Evolutionary conservation across 169 alveolate genomes (phyloP), one percentile per base, ranked within the genome.

Genomic region (Plasmodium fragile): DNA sequence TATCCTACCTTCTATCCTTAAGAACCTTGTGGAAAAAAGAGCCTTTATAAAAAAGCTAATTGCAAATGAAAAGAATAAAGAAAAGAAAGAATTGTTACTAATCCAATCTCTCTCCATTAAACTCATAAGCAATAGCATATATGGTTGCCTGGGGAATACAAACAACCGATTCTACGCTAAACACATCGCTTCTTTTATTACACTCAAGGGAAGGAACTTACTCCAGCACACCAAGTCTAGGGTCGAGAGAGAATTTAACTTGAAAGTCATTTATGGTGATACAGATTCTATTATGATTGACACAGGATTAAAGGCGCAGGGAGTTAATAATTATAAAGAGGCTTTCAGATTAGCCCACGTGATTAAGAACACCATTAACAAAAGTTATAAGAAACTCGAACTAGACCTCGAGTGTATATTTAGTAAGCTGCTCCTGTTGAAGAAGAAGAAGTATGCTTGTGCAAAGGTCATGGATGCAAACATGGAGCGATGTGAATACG

Each of bases 221-320:
- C 92, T 97, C 36, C 96, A 96, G 77, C 96, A 96, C 49, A 98
- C 99, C 0, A 98, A 98, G 73, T 97, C 96, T 28, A 98, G 98
- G 81, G 99, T 99, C 11, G 99, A 98, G 85, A 96, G 95, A 5
- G 97, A 96, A 55, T 96, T 97, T 30, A 96, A 97, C 70, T 97
- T 98, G 70, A 97, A 97, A 22, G 99, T 99, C 18, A 98, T 99
- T 16, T 99, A 99, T 93, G 99, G 99, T n/a, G 99, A 99, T 94
- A 99, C 99, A 22, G 99, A 99, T 93, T 99, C 99, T n/a, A 97
- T 99, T 80, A 99, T 99, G 99, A 98, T 99, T 55, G 98, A 98
- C 92, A 97, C 99, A 8, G 98, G 97, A 39, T 98, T 98, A 39
- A 81, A 96, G 11, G 96, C 97, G 59, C 96, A 92, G 4, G 98